Evolutionary conservation across 139 green algal species (phyloP), one percentile per base, ranked within the genome.

Genomic region (Volvox reticuliferus): DNA sequence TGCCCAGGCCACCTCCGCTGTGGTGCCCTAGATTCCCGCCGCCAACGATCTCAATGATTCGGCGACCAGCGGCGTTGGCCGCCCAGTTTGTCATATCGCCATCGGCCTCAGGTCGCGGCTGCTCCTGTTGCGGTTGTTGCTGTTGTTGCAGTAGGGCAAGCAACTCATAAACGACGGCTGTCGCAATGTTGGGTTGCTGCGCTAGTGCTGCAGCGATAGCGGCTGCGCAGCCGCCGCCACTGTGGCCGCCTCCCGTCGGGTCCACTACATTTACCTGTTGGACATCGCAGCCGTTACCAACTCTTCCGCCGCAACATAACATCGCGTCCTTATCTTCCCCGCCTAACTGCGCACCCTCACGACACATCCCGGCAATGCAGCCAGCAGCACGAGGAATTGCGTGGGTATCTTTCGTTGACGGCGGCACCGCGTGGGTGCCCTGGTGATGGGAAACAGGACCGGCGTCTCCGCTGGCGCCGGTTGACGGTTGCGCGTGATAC

Each of bases 181-280:
- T 77, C 0, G 61, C 32, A 14, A 87, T 77, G 30, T 9, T 22
- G 32, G 81, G 81, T 63, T 77, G 62, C 62, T 67, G 44, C 55
- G 81, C 81, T 33, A 87, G 81, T 22, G 81, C 81, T 24, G 81
- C 81, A 21, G 55, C 81, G 30, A 87, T 77, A 17, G 81, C 81
- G 12, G 81, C 81, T 21, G 81, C 80, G 55, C 81, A 32, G 81
- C 55, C n/a, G 30, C 81, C 62, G 61, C 61, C 81, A 33, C 81
- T 77, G 30, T 33, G 61, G 0, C n/a, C 28, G 30, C 61, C 44
- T n/a, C 50, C 24, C 80, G n/a, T 30, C 26, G 13, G 32, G 17
- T 87, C 55, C 5, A 3, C 62, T 0, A n/a, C 2, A 33, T 62
- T n/a, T 62, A 77, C 18, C 79, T 19, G 61, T 63, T 1, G 1